These are phyloP conservation scores for Starmerella bombicola DNA, from an alignment of 805 yeast genomes.

Conservation along the genomic window DNA sequence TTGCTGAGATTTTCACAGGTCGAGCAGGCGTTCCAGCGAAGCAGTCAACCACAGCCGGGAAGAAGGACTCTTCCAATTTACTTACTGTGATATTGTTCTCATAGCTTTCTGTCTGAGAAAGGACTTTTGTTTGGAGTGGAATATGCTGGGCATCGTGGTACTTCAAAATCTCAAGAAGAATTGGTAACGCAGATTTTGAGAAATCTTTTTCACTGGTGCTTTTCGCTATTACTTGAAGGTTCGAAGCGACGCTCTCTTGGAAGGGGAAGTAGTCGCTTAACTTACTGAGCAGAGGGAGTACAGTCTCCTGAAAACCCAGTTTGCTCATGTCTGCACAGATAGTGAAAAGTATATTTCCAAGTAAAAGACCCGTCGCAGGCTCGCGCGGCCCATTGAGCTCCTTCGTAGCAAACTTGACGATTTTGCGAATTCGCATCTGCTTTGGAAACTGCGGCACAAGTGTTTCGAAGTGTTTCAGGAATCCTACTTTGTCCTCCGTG, in stretches of 20 bases:
- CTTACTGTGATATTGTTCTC: constrained; percentile 48
- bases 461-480: constrained; percentile 50
- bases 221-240: constrained; percentile 36
- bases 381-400: constrained; percentile 30
- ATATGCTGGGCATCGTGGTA: constrained; percentile 25
- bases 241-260: constrained; percentile 37
- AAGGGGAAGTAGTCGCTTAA: constrained; percentile 33
- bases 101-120: constrained; percentile 34
- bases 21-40: constrained; percentile 78
- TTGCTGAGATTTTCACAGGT: constrained; percentile 48
- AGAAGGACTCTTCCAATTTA: constrained; percentile 57
- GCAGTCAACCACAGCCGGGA: constrained; percentile 57
- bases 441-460: constrained; percentile 49
- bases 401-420: constrained; percentile 56
- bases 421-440: constrained; percentile 48
- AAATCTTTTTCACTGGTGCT: constrained; percentile 45
- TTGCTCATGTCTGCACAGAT: constrained; percentile 57
- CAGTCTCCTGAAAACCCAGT: constrained; percentile 61
- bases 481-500: constrained; percentile 50
- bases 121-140: constrained; percentile 41
- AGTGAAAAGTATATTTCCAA: constrained; percentile 19
- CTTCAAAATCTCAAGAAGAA: constrained; percentile 31
- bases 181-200: constrained; percentile 36
- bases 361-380: constrained; percentile 18
- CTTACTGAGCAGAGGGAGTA: constrained; percentile 37